Evolutionary conservation across 2,329 filamentous ascomycete genomes (phyloP), one percentile per base, ranked within the genome.

Genomic region (Aspergillus calidoustus): DNA sequence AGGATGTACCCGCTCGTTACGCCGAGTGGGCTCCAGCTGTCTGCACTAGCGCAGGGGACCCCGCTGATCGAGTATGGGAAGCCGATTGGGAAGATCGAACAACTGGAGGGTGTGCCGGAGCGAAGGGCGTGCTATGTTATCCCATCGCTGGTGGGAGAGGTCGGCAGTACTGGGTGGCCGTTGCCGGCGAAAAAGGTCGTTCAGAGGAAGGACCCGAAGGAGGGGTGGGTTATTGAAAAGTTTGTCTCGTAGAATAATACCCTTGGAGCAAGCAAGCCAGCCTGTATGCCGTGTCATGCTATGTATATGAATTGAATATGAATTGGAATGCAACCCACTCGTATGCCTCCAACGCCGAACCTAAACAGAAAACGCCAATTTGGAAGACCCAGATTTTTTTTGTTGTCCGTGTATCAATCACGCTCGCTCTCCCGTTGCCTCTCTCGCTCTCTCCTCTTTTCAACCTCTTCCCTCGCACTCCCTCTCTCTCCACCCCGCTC

Each of bases 1-100:
- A 82, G 95, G 48, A 96, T 99, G 91, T 91, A 94, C 73, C 86
- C 94, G 3, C 83, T 99, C 22, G 94, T 93, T 2, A 87, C 93
- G 30, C 82, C 96, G 7, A 91, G 88, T 17, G 90, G 87, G 1
- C 84, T 86, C 2, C 91, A 96, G 74, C 83, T 99, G 6, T 87
- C 91, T 4, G 87, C 87, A 1, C 82, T 98, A 58, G 91, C 93
- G 5, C 90, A 92, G 73, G 91, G 91, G 0, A 98, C 95, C 13
- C 91, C 93, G 53, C 80, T 99, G 57, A 76, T 98, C 23, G 86
- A 86, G 43, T 93, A 94, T 68, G 91, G 92, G 3, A 98, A 98
- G 80, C 94, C 95, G 1, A 89, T 97, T 73, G 95, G 95, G 69
- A 93, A 95, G 81, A 86, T 91, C 15, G 82, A 84, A 64, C 76